These are phyloP conservation scores for Backusella australiensis DNA, from an alignment of 192 early-diverging fungal species.

Conservation along the genomic window DNA sequence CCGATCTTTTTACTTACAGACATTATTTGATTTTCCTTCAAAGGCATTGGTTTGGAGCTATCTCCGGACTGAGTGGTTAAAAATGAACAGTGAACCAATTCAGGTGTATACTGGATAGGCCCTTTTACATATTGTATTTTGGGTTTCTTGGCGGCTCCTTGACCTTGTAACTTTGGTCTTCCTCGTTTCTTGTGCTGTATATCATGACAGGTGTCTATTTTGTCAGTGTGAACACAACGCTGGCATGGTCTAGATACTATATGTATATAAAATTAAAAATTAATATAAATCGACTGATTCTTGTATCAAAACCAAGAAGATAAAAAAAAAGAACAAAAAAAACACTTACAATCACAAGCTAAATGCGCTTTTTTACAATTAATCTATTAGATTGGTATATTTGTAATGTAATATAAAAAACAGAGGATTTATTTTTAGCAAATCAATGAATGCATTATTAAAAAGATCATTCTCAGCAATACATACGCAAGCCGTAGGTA, in stretches of 20 bases:
- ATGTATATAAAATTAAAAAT: background rate
- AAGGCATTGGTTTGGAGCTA: background rate
- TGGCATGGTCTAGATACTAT: constrained; percentile 72
- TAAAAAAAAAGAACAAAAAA: background rate
- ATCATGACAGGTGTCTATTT: constrained; percentile 75
- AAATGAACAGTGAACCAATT: background rate
- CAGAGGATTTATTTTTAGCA: background rate
- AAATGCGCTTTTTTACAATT: constrained; percentile 89
- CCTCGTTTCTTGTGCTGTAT: constrained; percentile 87
- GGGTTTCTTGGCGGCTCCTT: background rate
- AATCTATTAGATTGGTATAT: constrained; percentile 16
- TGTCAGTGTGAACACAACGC: constrained; percentile 68
- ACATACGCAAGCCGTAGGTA: constrained; percentile 76
- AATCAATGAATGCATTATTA: background rate
- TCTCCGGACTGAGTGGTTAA: background rate
- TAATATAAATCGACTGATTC: background rate
- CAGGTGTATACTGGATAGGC: background rate
- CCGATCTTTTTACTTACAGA: background rate
- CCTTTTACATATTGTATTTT: background rate
- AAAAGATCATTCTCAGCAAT: background rate
- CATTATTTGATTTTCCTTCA: background rate
- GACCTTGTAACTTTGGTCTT: constrained; percentile 60
- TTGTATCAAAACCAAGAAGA: background rate
- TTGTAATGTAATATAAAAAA: background rate
- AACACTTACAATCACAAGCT: constrained; percentile 77